phyloP scores from a whole-genome alignment of 371 early-diverging fungal genomes.

The Coemansia sp. region DNA sequence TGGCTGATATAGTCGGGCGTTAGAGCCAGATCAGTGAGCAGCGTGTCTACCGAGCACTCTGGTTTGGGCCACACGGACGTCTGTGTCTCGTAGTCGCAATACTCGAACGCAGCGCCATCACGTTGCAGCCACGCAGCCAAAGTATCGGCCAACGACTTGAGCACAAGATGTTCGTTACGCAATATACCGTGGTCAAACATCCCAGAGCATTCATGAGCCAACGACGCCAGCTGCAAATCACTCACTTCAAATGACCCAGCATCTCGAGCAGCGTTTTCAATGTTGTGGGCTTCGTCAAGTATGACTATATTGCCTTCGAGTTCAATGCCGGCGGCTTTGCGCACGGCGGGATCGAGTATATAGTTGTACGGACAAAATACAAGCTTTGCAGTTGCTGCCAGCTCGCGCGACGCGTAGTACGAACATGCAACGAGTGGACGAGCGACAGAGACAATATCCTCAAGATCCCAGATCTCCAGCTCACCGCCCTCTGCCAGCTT shows the following conservation, averaged over 20 bases:
- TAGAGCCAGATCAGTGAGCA: constrained; percentile 21
- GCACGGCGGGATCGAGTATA: constrained; percentile 72
- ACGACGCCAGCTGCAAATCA: constrained; percentile 49
- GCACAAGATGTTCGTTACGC: constrained; percentile 36
- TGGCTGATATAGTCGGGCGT: constrained; percentile 3
- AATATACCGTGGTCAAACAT: constrained; percentile 37
- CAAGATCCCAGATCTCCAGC: constrained; percentile 62
- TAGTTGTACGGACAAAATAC: constrained; percentile 94
- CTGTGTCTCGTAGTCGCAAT: constrained; percentile 30
- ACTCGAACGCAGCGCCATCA: constrained; percentile 17
- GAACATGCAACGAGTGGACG: constrained; percentile 64
- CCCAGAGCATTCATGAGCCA: constrained; percentile 51
- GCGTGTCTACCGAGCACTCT: constrained; percentile 1
- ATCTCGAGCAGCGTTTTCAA: constrained; percentile 54
- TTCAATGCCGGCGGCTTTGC: constrained; percentile 61
- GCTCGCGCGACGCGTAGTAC: constrained; percentile 72
- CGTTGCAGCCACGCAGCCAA: constrained; percentile 25
- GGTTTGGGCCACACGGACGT: constrained; percentile 44
- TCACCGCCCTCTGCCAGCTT: constrained; percentile 13
- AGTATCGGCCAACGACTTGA: constrained; percentile 22
- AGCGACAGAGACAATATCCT: constrained; percentile 64
- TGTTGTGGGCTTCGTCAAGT: constrained; percentile 82
- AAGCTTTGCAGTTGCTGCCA: constrained; percentile 66
- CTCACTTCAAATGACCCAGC: constrained; percentile 53
- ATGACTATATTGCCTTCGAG: constrained; percentile 71